Conservation (phyloP, 1,284 basidiomycete species). For the Leccinum colubrinum region DNA sequence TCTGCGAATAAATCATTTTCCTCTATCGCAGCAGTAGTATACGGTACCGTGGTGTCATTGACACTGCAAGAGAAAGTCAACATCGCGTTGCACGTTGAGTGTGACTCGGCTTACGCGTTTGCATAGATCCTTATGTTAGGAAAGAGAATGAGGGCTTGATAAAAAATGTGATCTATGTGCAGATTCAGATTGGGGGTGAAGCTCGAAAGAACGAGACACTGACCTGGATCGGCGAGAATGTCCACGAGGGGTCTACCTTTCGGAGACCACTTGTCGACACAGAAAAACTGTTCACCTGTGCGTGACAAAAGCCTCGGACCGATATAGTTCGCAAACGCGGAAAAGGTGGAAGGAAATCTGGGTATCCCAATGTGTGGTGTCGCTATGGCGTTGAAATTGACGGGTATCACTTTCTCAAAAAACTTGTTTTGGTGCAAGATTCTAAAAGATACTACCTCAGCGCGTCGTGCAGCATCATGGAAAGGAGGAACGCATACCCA, state of each 20-base stretch:
- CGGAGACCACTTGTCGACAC: slow-evolving; percentile 70
- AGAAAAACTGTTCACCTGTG: slow-evolving; percentile 82
- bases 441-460: slow-evolving; percentile 27
- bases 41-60: slow-evolving; percentile 82
- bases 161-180: slow-evolving; percentile 66
- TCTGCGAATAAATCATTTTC: slow-evolving; percentile 66
- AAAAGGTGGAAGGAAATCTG: slow-evolving; percentile 59
- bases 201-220: slow-evolving; percentile 19
- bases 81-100: background rate
- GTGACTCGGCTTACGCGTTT: slow-evolving; percentile 57
- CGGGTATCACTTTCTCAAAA: slow-evolving; percentile 64
- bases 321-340: slow-evolving; percentile 53
- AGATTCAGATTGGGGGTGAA: slow-evolving; percentile 10
- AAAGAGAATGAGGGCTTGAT: slow-evolving; percentile 72
- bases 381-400: slow-evolving; percentile 82
- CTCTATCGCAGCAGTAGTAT: slow-evolving; percentile 75
- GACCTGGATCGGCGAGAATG: slow-evolving; percentile 85
- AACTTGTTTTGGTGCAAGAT: slow-evolving; percentile 69
- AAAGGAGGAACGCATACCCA: slow-evolving; percentile 45
- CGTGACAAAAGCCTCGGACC: slow-evolving; percentile 79
- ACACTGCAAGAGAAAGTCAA: slow-evolving; percentile 39
- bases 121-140: slow-evolving; percentile 78
- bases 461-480: background rate
- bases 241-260: slow-evolving; percentile 72
- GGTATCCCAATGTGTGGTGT: slow-evolving; percentile 79